phyloP scores from a whole-genome alignment of 495 filamentous ascomycete genomes.

The Hypoxylon perforatum region DNA sequence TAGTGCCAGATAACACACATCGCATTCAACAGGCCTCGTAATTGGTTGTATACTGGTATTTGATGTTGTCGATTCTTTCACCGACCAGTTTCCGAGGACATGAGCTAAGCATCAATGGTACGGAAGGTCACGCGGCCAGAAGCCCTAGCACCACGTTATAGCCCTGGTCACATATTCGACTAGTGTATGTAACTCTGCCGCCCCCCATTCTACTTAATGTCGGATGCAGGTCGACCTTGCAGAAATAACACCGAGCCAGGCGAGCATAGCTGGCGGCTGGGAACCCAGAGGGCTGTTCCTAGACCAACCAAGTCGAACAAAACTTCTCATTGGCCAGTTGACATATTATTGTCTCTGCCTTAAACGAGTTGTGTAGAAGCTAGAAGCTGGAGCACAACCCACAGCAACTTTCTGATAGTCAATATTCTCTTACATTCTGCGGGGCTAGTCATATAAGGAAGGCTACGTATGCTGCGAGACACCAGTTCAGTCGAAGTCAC shows the following conservation, averaged over 20 bases:
- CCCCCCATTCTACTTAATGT: slow-evolving; percentile 25
- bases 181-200: slow-evolving; percentile 33
- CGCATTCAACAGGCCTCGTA: slow-evolving; percentile 30
- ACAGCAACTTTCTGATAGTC: slow-evolving; percentile 17
- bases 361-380: slow-evolving; percentile 6
- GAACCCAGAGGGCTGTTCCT: slow-evolving; percentile 6
- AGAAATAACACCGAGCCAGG: slow-evolving; percentile 33
- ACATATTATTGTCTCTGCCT: slow-evolving; percentile 10
- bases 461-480: not conserved
- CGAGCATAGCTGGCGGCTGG: not conserved
- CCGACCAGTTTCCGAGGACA: slow-evolving; percentile 44
- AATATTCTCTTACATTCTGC: slow-evolving; percentile 9
- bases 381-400: slow-evolving; percentile 8
- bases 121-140: slow-evolving; percentile 41
- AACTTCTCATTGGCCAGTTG: slow-evolving; percentile 13
- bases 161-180: slow-evolving; percentile 18
- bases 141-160: slow-evolving; percentile 23
- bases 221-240: slow-evolving; percentile 36
- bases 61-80: slow-evolving; percentile 60
- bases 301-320: slow-evolving; percentile 14
- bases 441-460: slow-evolving; percentile 10
- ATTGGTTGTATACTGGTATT: slow-evolving; percentile 52
- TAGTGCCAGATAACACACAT: slow-evolving; percentile 50
- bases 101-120: slow-evolving; percentile 20
- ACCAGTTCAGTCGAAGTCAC: not conserved